phyloP scores from a whole-genome alignment of 2,329 filamentous ascomycete genomes.

The Fusarium caatingaense region DNA sequence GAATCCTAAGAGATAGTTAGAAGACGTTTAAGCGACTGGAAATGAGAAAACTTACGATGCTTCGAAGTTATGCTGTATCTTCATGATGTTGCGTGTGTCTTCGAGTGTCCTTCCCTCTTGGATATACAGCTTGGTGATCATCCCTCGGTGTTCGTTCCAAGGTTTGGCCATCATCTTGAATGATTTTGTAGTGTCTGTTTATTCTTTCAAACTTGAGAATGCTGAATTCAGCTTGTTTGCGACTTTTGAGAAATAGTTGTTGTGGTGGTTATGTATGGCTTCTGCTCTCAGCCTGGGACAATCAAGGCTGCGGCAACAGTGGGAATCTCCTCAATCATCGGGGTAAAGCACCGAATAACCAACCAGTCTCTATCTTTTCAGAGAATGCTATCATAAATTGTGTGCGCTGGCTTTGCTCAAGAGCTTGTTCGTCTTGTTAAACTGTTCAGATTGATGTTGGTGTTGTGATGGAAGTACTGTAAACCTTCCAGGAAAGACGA shows the following conservation, averaged over 20 bases:
- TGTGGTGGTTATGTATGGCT: slow-evolving; percentile 1
- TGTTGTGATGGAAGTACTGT: slow-evolving; percentile 34
- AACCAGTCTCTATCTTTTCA: background rate
- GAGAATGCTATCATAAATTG: background rate
- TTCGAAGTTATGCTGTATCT: slow-evolving; percentile 53
- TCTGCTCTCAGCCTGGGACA: slow-evolving; percentile 34
- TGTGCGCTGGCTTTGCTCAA: background rate
- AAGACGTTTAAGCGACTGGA: background rate
- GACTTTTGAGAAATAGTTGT: background rate
- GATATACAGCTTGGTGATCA: slow-evolving; percentile 57
- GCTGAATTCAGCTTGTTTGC: background rate
- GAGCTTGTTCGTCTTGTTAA: background rate
- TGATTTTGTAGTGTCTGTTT: background rate
- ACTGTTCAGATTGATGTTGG: background rate
- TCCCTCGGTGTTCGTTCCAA: slow-evolving; percentile 53
- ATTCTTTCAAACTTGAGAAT: background rate
- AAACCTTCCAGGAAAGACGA: slow-evolving; percentile 15
- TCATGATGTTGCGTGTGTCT: slow-evolving; percentile 56
- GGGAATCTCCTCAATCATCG: slow-evolving; percentile 29
- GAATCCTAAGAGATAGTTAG: slow-evolving; percentile 44
- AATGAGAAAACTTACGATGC: slow-evolving; percentile 53
- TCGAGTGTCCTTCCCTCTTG: slow-evolving; percentile 54
- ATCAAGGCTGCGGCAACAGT: slow-evolving; percentile 35
- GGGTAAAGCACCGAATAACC: background rate
- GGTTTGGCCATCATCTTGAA: slow-evolving; percentile 57